Percentiles rank a stretch among this genome's conserved stretches.
Conservation (phyloP, 371 early-diverging fungal species). For the Synchytrium microbalum region DNA sequence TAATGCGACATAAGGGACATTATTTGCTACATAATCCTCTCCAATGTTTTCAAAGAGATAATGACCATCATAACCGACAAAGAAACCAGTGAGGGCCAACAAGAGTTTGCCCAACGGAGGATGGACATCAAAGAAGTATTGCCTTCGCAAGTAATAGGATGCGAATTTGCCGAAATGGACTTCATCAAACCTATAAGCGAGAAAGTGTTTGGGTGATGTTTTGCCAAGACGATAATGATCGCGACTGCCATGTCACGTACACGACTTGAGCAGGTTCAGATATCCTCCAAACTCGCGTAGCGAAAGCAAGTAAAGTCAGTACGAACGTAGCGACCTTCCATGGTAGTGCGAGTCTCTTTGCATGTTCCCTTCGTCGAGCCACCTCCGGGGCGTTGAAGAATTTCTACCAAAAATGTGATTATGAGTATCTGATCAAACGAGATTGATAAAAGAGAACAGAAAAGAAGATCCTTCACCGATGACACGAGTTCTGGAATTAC, state of each 20-base stretch:
- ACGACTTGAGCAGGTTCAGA: constrained; percentile 11
- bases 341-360: neutral
- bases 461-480: no score
- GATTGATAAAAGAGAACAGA: no score
- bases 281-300: constrained; percentile 13
- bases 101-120: constrained; percentile 98
- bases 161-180: constrained; percentile 99
- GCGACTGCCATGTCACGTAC: no score
- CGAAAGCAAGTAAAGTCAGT: constrained; percentile 5
- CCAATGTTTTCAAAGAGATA: constrained; percentile 93
- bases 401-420: no score
- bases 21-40: constrained; percentile 73
- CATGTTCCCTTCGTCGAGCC: neutral
- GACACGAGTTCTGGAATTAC: no score
- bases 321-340: constrained; percentile 10
- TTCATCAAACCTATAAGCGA: constrained; percentile 73
- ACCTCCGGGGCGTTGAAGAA: neutral
- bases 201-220: neutral
- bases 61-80: constrained; percentile 89
- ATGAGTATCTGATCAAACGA: no score
- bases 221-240: no score
- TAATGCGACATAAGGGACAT: constrained; percentile 83
- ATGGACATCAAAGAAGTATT: constrained; percentile 98
- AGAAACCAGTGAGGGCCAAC: constrained; percentile 73
- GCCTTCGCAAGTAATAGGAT: constrained; percentile 81